Evolutionary conservation across 1,284 basidiomycete species (phyloP).

Genomic region (Xerocomus cyaneibrunnescens): DNA sequence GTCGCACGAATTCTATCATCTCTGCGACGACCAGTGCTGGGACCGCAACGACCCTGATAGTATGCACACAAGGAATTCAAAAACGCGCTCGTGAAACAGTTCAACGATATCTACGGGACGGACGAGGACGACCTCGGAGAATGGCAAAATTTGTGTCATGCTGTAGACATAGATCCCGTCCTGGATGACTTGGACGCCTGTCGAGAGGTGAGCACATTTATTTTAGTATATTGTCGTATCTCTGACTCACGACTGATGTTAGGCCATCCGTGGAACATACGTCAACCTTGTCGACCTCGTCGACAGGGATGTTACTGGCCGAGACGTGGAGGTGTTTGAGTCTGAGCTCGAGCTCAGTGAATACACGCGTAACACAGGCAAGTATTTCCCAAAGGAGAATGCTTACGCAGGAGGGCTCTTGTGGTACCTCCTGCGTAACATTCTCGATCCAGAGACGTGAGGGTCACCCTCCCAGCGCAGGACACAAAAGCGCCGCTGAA

Average conservation of each 20-base stretch:
- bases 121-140: neutral
- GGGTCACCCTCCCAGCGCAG: neutral
- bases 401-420: slow-evolving; percentile 22
- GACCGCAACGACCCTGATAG: neutral
- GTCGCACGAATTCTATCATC: slow-evolving; percentile 23
- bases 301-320: slow-evolving; percentile 6
- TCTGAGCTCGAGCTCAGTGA: slow-evolving; percentile 13
- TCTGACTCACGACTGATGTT: neutral
- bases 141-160: slow-evolving; percentile 14
- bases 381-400: slow-evolving; percentile 21
- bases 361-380: slow-evolving; percentile 10
- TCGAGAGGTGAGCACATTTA: slow-evolving; percentile 10
- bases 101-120: slow-evolving; percentile 20
- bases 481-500: neutral
- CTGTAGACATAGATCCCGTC: too few species aligned
- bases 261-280: slow-evolving; percentile 3
- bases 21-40: slow-evolving; percentile 16
- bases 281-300: slow-evolving; percentile 27
- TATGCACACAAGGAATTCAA: slow-evolving; percentile 9
- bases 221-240: too few species aligned
- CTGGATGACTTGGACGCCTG: slow-evolving; percentile 10
- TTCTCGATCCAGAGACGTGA: slow-evolving; percentile 6
- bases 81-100: slow-evolving; percentile 16
- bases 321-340: slow-evolving; percentile 1
- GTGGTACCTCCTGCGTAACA: slow-evolving; percentile 20